Conservation (phyloP, 2,329 filamentous ascomycete species). For the Chalaropsis ovoidea region DNA sequence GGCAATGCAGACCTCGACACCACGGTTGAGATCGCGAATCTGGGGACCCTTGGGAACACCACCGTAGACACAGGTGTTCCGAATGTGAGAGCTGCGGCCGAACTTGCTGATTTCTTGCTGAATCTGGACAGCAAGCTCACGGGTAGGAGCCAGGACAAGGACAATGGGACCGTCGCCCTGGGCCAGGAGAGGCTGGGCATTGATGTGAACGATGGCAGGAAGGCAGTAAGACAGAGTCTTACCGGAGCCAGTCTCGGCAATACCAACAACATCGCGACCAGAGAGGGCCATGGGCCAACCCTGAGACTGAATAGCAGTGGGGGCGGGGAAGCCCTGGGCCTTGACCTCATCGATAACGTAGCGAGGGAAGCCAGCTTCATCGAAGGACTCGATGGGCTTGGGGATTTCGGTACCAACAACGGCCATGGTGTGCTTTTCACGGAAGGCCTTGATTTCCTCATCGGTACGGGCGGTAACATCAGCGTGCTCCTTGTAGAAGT, state of each 20-base stretch:
- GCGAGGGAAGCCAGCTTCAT: conserved; percentile 90
- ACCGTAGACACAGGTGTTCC: conserved; percentile 98
- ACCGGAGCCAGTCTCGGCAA: conserved; percentile 97
- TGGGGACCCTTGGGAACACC: conserved; percentile 97
- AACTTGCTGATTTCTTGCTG: conserved; percentile 98
- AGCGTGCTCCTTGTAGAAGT: conserved; percentile 94
- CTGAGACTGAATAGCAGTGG: conserved; percentile 94
- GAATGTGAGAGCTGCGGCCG: conserved; percentile 91
- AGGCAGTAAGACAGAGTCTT: conserved; percentile 98
- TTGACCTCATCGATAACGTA: conserved; percentile 99
- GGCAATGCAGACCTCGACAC: conserved; percentile 97
- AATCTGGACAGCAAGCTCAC: conserved; percentile 97
- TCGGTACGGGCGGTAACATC: conserved; percentile 63
- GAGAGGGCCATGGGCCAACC: conserved; percentile 99
- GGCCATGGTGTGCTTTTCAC: conserved; percentile 73
- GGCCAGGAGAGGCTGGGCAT: conserved; percentile 90
- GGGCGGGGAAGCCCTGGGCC: conserved; percentile 86
- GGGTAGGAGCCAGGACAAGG: conserved; percentile 86
- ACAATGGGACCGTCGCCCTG: conserved; percentile 95
- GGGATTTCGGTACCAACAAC: conserved; percentile 72
- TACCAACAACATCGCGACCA: conserved; percentile 95
- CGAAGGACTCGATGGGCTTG: conserved; percentile 91
- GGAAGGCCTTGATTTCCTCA: conserved; percentile 79
- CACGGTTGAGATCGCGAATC: conserved; percentile 85
- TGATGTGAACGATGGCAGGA: conserved; percentile 97